Evolutionary conservation across 2,329 filamentous ascomycete species (phyloP).

Genomic region (Alternaria brassicicola): DNA sequence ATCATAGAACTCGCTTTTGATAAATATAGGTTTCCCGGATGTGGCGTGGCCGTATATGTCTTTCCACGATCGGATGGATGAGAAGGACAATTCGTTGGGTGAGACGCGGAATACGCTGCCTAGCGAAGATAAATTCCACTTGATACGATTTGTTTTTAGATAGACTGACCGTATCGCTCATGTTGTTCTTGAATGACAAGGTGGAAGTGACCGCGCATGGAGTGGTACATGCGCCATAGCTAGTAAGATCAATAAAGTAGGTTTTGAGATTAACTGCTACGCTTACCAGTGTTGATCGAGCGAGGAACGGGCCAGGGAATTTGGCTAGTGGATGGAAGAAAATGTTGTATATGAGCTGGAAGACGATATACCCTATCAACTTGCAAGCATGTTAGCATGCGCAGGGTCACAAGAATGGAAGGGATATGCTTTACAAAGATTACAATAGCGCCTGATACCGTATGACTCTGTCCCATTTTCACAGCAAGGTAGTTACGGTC

Average conservation of each 20-base stretch:
- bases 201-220: background rate
- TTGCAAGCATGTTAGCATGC: background rate
- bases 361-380: background rate
- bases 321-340: background rate
- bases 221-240: constrained; percentile 1
- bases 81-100: constrained; percentile 2
- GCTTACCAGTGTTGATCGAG: background rate
- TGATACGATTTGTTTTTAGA: background rate
- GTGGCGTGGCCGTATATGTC: background rate
- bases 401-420: background rate
- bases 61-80: background rate
- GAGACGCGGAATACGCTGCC: background rate
- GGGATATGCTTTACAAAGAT: background rate
- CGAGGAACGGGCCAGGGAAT: background rate
- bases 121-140: background rate
- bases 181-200: background rate
- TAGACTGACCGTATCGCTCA: background rate
- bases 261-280: background rate
- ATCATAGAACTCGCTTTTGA: background rate
- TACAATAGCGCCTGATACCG: background rate
- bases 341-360: background rate
- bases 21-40: background rate
- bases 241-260: background rate
- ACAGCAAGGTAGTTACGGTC: background rate
- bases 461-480: background rate